Evolutionary conservation across 345 rosid species (phyloP), one percentile per base, ranked within the genome.

Genomic region (Salix suchowensis): DNA sequence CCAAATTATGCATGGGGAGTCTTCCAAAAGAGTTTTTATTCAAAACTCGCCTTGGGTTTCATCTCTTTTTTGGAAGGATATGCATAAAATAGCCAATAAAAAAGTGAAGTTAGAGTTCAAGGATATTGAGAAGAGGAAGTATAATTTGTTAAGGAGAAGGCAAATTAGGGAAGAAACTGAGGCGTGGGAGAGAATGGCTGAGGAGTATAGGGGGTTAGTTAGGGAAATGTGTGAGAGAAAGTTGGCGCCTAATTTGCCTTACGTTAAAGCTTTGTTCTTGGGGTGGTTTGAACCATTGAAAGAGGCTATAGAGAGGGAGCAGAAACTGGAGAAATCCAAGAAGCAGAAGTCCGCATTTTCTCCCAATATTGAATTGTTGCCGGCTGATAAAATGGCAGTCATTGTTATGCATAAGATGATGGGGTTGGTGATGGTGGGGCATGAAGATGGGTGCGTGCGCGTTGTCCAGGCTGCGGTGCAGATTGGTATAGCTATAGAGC

Each of bases 391-490:
- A 82, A 91, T 95, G 96, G 98, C 97, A 1, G 84, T 95, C 58
- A 91, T 95, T 79, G 91, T 91, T 65, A 95, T 95, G 98, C 97
- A 95, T 74, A 95, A 93, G 89, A 89, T 93, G 93, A 89, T 95
- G 96, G 91, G 85, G 39, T 76, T 95, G 84, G 73, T 91, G 74
- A 91, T 89, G 97, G 85, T 86, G 4, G 91, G 85, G 2, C 87
- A 85, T 64, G 89, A 85, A 68, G 88, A 87, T 75, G 92, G 96
- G 30, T 93, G 88, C 83, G 88, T 93, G 37, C 90, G 82, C 70
- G 91, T 95, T 83, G 93, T 93, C 77, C 94, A 93, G 80, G 98
- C 97, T 74, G 97, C 97, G 39, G 87, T 90, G 9, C 88, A 89
- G 46, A 89, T 95, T 72, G 98, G 98, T 37, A 76, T 81, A 83